Percentiles rank a stretch among this genome's conserved stretches.
Conservation (phyloP, 495 filamentous ascomycete genomes). For the Evernia prunastri region DNA sequence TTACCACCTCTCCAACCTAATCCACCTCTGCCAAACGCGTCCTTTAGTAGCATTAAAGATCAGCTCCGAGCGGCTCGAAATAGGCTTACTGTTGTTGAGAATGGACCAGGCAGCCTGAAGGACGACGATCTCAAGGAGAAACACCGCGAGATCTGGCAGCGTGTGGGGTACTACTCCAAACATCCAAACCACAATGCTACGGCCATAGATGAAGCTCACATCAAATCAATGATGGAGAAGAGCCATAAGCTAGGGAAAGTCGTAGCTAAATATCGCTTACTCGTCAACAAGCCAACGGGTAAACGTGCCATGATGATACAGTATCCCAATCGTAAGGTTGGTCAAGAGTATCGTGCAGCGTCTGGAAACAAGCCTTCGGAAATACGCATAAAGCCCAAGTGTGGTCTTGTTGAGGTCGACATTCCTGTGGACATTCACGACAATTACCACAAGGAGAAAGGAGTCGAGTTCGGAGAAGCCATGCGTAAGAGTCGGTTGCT, state of each 20-base stretch:
- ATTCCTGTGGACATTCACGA: slow-evolving; percentile 54
- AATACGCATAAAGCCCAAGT: slow-evolving; percentile 59
- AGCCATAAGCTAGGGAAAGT: slow-evolving; percentile 1
- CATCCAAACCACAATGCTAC: slow-evolving; percentile 5
- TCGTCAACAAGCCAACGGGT: slow-evolving; percentile 16
- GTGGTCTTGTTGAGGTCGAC: slow-evolving; percentile 69
- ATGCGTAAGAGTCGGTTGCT: slow-evolving; percentile 48
- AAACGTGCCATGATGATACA: slow-evolving; percentile 48
- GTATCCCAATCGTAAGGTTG: slow-evolving; percentile 51
- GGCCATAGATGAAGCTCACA: not conserved
- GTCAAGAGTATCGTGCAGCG: slow-evolving; percentile 50
- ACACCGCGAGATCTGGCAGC: not conserved
- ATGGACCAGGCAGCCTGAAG: not conserved
- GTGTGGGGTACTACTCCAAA: not conserved
- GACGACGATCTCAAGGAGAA: not conserved
- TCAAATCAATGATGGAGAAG: not conserved
- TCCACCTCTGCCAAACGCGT: not conserved
- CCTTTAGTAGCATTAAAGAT: not conserved
- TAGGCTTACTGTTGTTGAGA: not conserved
- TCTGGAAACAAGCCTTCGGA: slow-evolving; percentile 49
- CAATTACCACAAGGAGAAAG: slow-evolving; percentile 61
- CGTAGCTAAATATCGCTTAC: slow-evolving; percentile 20
- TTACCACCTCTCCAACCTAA: not conserved
- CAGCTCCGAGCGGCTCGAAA: not conserved
- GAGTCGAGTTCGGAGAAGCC: slow-evolving; percentile 59